Evolutionary conservation across 164 flowering plant genomes (phyloP).

Genomic region (Berberis vulgaris): DNA sequence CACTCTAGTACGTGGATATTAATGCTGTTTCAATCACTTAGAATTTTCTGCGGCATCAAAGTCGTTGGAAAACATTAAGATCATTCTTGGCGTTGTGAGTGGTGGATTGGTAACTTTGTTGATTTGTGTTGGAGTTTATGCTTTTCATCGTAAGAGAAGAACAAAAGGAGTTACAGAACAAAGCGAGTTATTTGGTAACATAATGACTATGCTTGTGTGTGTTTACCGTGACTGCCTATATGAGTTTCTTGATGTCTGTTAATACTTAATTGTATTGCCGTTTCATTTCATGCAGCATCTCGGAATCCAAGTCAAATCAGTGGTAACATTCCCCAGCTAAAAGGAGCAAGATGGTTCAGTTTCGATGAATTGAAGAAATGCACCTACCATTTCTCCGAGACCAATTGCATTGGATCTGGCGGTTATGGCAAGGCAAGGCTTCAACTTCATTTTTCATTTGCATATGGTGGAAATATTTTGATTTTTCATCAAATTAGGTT

Average conservation of each 20-base stretch:
- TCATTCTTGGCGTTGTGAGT: conserved; percentile 45
- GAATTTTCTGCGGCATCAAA: no score
- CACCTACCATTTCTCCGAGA: conserved; percentile 49
- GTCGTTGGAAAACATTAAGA: conserved; percentile 12
- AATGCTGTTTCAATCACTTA: conserved; percentile 18
- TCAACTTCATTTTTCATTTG: neutral
- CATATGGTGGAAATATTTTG: no score
- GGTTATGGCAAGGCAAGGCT: conserved; percentile 65
- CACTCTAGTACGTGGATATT: neutral
- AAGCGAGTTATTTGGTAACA: conserved; percentile 62
- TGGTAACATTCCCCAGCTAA: conserved; percentile 63
- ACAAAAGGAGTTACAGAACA: conserved; percentile 58
- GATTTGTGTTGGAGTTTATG: conserved; percentile 44
- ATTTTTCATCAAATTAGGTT: no score
- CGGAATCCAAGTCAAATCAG: conserved; percentile 69
- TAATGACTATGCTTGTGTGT: neutral
- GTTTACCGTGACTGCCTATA: no score
- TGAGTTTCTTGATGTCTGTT: no score
- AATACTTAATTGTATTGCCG: neutral
- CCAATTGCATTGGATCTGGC: conserved; percentile 61
- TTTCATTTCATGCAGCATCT: conserved; percentile 33
- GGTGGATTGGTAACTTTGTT: conserved; percentile 37
- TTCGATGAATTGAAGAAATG: conserved; percentile 60
- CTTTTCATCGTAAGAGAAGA: conserved; percentile 57
- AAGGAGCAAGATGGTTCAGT: conserved; percentile 83